Percentiles rank a stretch among this genome's conserved stretches.
Evolutionary conservation across 352 stramenopile species (phyloP).

Genomic region (Elongisporangium undulatum): DNA sequence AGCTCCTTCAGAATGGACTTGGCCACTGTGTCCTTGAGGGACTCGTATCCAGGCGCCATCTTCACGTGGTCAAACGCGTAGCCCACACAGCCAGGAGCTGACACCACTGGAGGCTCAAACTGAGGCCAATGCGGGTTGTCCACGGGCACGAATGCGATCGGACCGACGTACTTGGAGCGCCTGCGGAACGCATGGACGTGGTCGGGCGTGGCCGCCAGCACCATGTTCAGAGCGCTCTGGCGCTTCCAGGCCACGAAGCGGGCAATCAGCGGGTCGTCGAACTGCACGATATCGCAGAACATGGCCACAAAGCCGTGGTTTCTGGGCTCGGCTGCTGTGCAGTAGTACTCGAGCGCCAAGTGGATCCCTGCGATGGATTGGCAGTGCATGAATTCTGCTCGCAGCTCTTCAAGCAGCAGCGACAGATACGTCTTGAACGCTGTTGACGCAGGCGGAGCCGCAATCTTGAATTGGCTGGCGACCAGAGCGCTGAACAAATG

Average conservation of each 20-base stretch:
- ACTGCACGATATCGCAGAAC: conserved; percentile 76
- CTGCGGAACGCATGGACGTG: conserved; percentile 63
- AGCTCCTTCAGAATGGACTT: conserved; percentile 76
- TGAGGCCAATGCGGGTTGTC: conserved; percentile 67
- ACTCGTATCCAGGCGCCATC: conserved; percentile 52
- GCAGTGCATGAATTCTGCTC: conserved; percentile 44
- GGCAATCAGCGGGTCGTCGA: conserved; percentile 45
- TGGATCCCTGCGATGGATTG: conserved; percentile 29
- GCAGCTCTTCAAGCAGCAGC: conserved; percentile 30
- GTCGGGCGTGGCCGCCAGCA: conserved; percentile 48
- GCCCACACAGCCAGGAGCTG: conserved; percentile 51
- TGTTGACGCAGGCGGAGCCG: conserved; percentile 19
- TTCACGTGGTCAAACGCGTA: conserved; percentile 69
- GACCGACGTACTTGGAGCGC: conserved; percentile 34
- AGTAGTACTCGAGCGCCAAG: conserved; percentile 50
- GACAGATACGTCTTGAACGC: conserved; percentile 55
- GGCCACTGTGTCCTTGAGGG: conserved; percentile 55
- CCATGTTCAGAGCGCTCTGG: conserved; percentile 56
- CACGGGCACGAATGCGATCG: conserved; percentile 65
- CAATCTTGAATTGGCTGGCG: conserved; percentile 6
- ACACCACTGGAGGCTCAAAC: conserved; percentile 35
- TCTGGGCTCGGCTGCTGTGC: conserved; percentile 23
- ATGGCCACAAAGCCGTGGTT: conserved; percentile 71
- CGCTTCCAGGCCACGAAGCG: conserved; percentile 51
- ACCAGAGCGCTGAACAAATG: conserved; percentile 35